Percentiles rank a stretch among this genome's conserved stretches.
phyloP scores from a whole-genome alignment of 2,329 filamentous ascomycete genomes.

The Sporothrix luriei region DNA sequence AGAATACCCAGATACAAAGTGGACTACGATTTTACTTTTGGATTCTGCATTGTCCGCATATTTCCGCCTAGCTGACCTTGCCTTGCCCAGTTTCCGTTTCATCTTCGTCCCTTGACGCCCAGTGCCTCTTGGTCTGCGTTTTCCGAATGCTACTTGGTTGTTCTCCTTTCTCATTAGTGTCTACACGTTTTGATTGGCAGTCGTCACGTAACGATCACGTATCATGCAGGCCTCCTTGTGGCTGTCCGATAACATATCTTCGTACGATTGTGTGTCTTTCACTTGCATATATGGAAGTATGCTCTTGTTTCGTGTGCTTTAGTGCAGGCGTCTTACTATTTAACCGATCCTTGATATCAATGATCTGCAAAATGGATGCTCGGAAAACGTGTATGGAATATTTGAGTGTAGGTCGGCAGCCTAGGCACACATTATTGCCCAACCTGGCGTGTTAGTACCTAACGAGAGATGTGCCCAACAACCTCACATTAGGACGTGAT shows the following conservation, averaged over 20 bases:
- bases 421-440: background rate
- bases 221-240: background rate
- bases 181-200: constrained; percentile 23
- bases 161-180: background rate
- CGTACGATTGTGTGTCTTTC: constrained; percentile 22
- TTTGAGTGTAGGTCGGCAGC: background rate
- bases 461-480: no score
- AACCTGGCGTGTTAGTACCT: background rate
- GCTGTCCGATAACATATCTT: constrained; percentile 13
- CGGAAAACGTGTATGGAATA: background rate
- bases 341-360: background rate
- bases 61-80: background rate
- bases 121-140: constrained; percentile 5
- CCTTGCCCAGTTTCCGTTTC: background rate
- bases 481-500: background rate
- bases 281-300: background rate
- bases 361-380: background rate
- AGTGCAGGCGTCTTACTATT: background rate
- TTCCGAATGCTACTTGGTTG: constrained; percentile 13
- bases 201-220: constrained; percentile 24
- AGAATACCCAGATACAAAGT: constrained; percentile 32
- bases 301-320: background rate
- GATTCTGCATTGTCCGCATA: background rate
- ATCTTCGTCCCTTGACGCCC: background rate
- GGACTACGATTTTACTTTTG: constrained; percentile 20